phyloP scores from a whole-genome alignment of 2,329 filamentous ascomycete species.

The Salinomyces thailandicus region DNA sequence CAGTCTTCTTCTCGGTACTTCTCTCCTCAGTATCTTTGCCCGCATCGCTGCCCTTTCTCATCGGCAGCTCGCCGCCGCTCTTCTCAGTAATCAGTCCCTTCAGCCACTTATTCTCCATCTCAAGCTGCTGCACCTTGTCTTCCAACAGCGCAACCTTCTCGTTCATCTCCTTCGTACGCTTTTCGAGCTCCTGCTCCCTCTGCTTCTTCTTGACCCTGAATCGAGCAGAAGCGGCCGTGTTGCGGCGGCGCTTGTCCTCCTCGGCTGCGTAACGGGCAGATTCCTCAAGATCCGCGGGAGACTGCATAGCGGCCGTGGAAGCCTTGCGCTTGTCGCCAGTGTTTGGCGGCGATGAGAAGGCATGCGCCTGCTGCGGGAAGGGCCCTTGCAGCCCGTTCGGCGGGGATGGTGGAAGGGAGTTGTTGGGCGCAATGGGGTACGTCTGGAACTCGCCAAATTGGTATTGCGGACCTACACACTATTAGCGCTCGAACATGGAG shows the following conservation, averaged over 20 bases:
- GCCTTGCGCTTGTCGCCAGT: constrained; percentile 38
- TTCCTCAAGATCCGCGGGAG: constrained; percentile 33
- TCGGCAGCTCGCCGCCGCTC: constrained; percentile 25
- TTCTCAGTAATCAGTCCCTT: constrained; percentile 43
- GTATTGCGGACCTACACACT: constrained; percentile 30
- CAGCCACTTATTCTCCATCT: constrained; percentile 45
- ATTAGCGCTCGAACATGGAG: no score
- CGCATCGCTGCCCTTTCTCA: constrained; percentile 10
- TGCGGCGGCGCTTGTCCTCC: constrained; percentile 44
- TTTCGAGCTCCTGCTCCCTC: constrained; percentile 42
- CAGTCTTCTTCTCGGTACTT: constrained; percentile 21
- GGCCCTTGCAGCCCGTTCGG: constrained; percentile 18
- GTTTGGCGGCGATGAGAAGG: constrained; percentile 10
- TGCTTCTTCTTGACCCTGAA: constrained; percentile 49
- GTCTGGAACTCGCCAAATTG: constrained; percentile 38
- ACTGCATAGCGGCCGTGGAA: constrained; percentile 25
- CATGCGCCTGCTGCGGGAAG: constrained; percentile 16
- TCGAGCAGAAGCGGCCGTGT: constrained; percentile 43
- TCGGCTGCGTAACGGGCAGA: constrained; percentile 38
- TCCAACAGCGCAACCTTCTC: constrained; percentile 38
- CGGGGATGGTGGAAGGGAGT: constrained; percentile 18
- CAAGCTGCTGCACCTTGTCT: constrained; percentile 38
- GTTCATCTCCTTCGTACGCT: constrained; percentile 41
- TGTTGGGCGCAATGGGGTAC: constrained; percentile 23
- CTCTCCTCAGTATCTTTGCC: constrained; percentile 18